Percentiles rank a stretch among this genome's conserved stretches.
These are phyloP conservation scores for Alternaria sp. DNA, from an alignment of 2,329 filamentous ascomycete species.

Conservation along the genomic window DNA sequence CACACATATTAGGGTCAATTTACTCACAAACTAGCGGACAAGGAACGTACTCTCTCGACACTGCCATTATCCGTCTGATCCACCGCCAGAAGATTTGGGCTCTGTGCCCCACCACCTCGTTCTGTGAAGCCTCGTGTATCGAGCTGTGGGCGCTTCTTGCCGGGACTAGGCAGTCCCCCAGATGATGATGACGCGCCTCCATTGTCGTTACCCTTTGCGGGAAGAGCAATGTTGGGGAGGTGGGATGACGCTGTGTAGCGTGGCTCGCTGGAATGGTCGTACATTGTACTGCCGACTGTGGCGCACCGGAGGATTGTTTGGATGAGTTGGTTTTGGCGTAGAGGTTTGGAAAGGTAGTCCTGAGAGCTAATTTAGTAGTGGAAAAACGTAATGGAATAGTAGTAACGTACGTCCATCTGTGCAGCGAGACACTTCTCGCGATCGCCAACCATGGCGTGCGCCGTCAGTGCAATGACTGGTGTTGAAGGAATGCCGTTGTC, in stretches of 20 bases:
- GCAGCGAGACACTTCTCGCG: constrained; percentile 97
- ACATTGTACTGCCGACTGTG: constrained; percentile 82
- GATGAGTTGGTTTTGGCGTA: constrained; percentile 96
- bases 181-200: constrained; percentile 11
- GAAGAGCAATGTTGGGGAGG: constrained; percentile 11
- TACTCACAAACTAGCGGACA: constrained; percentile 29
- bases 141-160: constrained; percentile 59
- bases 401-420: constrained; percentile 79
- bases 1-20: constrained; percentile 20
- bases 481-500: constrained; percentile 81
- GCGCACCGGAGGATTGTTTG: constrained; percentile 98
- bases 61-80: constrained; percentile 69
- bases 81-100: constrained; percentile 68
- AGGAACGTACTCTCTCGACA: constrained; percentile 61
- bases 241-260: constrained; percentile 17
- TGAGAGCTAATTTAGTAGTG: constrained; percentile 29
- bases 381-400: neutral
- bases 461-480: constrained; percentile 95
- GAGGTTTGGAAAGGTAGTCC: constrained; percentile 94
- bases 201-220: constrained; percentile 9
- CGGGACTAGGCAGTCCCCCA: constrained; percentile 6
- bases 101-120: constrained; percentile 68
- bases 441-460: constrained; percentile 98
- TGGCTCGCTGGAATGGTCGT: constrained; percentile 67
- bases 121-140: constrained; percentile 75